Conservation (phyloP, 2,329 filamentous ascomycete genomes). For the Plenodomus lindquistii region DNA sequence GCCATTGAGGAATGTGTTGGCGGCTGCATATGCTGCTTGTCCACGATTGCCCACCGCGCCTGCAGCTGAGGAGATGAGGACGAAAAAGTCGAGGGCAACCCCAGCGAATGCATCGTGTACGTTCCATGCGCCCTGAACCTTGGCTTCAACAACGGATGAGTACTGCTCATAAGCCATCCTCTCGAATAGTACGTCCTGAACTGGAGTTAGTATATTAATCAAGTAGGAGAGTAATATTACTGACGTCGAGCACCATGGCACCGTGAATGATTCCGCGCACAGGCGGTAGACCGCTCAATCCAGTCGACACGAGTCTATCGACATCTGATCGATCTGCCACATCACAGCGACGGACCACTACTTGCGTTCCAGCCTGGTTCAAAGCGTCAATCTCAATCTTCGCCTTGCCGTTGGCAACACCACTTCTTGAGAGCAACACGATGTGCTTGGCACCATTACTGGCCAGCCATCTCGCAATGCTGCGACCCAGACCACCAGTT, state of each 20-base stretch:
- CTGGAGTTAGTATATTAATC: background rate
- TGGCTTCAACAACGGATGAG: slow-evolving; percentile 18
- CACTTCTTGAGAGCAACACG: slow-evolving; percentile 26
- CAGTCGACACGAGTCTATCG: slow-evolving; percentile 10
- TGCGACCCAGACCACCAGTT: slow-evolving; percentile 30
- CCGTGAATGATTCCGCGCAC: slow-evolving; percentile 30
- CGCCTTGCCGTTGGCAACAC: slow-evolving; percentile 11
- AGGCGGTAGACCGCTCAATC: slow-evolving; percentile 20
- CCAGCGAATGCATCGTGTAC: slow-evolving; percentile 6
- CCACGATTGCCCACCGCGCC: slow-evolving; percentile 23
- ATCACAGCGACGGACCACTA: slow-evolving; percentile 22
- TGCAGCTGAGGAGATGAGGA: slow-evolving; percentile 40
- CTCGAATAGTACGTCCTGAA: slow-evolving; percentile 23
- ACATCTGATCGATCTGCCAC: slow-evolving; percentile 18
- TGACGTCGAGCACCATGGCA: slow-evolving; percentile 29
- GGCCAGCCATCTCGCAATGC: slow-evolving; percentile 30
- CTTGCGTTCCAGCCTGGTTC: slow-evolving; percentile 11
- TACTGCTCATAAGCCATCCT: slow-evolving; percentile 26
- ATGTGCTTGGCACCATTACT: slow-evolving; percentile 27
- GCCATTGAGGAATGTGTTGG: slow-evolving; percentile 36
- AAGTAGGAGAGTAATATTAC: background rate
- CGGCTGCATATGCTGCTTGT: slow-evolving; percentile 29
- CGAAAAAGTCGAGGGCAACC: slow-evolving; percentile 43
- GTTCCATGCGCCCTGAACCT: slow-evolving; percentile 27
- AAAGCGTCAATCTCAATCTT: slow-evolving; percentile 17